Evolutionary conservation across 768 basidiomycete genomes (phyloP), one percentile per base, ranked within the genome.

Genomic region (Macrolepiota fuliginosa): DNA sequence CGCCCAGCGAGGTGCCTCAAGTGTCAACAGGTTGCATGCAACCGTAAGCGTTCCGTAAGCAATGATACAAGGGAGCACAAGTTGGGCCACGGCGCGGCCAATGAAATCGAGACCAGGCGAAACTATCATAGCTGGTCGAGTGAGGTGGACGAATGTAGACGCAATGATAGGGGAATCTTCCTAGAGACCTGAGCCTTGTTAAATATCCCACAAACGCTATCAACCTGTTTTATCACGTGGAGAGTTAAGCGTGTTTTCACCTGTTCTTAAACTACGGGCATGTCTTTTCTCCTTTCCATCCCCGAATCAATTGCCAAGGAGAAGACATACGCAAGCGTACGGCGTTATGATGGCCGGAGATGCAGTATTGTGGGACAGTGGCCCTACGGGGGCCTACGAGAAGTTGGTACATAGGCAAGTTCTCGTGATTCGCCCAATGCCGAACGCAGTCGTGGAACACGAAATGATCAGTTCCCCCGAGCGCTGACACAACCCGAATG

Each of bases 31-130:
- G 55, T 55, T 13, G 17, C 45, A 45, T n/a, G 47, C 25, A 19
- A 49, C 13, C 10, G 39, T 6, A 29, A 61, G 46, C 22, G 22
- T 36, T 24, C 53, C 60, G 15, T 54, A 61, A 6, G 22, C 25
- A 13, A 55, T 24, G 19, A 61, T 11, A 27, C 60, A 54, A 11
- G 45, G 24, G 6, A 50, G 19, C 22, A 61, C 15, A 22, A 49
- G 3, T 13, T 49, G 45, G 15, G 24, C 53, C 12, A 61, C 13
- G 10, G 53, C n/a, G 19, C 32, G 60, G 0, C 19, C 35, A 19
- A 55, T 49, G 25, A 61, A 55, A 6, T n/a, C 15, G 37, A 55
- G 12, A 27, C 60, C 60, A 37, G 60, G 60, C 4, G 60, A 55
- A 24, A 55, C 13, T 19, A 17, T 22, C 58, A 59, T 59, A 24